These are phyloP conservation scores for Tetracentron sinense DNA, from an alignment of 164 flowering plant genomes.

Conservation along the genomic window DNA sequence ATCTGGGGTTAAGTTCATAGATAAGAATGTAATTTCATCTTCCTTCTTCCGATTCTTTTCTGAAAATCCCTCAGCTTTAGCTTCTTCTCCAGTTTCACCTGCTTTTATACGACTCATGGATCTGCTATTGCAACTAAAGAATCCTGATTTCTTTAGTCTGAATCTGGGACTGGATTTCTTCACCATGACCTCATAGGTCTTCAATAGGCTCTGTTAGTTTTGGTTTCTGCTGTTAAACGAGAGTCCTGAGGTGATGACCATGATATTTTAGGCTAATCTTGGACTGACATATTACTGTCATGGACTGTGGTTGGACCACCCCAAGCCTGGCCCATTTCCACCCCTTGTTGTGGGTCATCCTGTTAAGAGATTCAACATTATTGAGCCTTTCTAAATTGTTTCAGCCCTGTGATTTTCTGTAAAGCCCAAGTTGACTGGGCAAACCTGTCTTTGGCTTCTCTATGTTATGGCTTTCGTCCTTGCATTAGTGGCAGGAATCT, in stretches of 20 bases:
- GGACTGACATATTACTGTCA: too few species aligned
- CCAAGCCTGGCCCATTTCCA: too few species aligned
- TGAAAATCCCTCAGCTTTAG: conserved; percentile 57
- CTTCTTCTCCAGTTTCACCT: conserved; percentile 57
- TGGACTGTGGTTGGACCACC: too few species aligned
- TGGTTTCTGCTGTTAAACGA: conserved; percentile 64
- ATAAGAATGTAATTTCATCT: conserved; percentile 33
- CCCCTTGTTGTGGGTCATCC: too few species aligned
- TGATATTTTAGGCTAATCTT: too few species aligned
- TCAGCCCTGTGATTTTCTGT: too few species aligned
- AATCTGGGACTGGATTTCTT: conserved; percentile 68
- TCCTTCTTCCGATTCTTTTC: conserved; percentile 46
- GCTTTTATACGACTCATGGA: conserved; percentile 57
- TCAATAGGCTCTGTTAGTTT: conserved; percentile 60
- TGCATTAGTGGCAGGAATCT: too few species aligned
- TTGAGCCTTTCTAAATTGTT: too few species aligned
- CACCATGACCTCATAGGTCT: conserved; percentile 76
- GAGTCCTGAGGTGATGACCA: conserved; percentile 73
- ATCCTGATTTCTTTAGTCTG: conserved; percentile 69
- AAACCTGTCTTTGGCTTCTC: too few species aligned
- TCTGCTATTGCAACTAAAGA: conserved; percentile 48
- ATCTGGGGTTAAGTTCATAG: conserved; percentile 50
- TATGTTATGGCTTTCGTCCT: too few species aligned
- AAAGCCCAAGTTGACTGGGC: too few species aligned
- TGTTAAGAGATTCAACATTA: too few species aligned